Evolutionary conservation across 1,284 basidiomycete genomes (phyloP), one percentile per base, ranked within the genome.

Genomic region (Ceratobasidium sp.): DNA sequence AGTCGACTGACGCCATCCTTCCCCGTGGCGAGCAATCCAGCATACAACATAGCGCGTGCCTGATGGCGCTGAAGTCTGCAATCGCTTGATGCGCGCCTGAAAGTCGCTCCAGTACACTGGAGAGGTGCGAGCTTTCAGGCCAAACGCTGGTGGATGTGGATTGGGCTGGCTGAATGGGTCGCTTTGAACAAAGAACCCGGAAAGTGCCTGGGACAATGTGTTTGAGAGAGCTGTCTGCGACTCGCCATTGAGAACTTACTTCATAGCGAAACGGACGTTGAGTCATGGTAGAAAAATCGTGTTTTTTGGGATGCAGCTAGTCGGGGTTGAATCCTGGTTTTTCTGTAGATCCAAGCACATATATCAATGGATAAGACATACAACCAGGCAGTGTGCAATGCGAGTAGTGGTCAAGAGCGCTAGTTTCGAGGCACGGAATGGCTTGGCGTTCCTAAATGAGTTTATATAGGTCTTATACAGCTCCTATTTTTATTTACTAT

Each of bases 11-110:
- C 88, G 89, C 75, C 81, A 87, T 36, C 91, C 92, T 81, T 93
- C 82, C 0, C 92, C 92, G 75, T 93, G 92, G 74, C 92, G 82
- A 1, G 86, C 86, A 10, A 92, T 78, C 73, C 88, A 87, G 71
- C 93, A 82, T 14, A 92, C 83, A 77, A 92, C 92, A 79, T 87
- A 87, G 3, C 80, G 79, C 8, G 82, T 82, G 26, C 36, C 41
- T 28, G 26, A 32, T 6, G 81, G 78, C 0, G 84, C 82, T 0
- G 79, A 75, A 4, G 76, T 72, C 72, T 90, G 89, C 58, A 92
- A 77, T 5, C 77, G 72, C 8, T 79, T 72, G 23, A 93, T 80
- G 1, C 79, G 74, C 3, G 75, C 73, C 32, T 81, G 77, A 65
- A 92, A 85, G 0, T 77, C 82, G 0, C 72, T 62, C 91, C 91